Percentiles rank a stretch among this genome's conserved stretches.
phyloP scores from a whole-genome alignment of 1,284 basidiomycete species.

The Ceraceosorus bombacis region DNA sequence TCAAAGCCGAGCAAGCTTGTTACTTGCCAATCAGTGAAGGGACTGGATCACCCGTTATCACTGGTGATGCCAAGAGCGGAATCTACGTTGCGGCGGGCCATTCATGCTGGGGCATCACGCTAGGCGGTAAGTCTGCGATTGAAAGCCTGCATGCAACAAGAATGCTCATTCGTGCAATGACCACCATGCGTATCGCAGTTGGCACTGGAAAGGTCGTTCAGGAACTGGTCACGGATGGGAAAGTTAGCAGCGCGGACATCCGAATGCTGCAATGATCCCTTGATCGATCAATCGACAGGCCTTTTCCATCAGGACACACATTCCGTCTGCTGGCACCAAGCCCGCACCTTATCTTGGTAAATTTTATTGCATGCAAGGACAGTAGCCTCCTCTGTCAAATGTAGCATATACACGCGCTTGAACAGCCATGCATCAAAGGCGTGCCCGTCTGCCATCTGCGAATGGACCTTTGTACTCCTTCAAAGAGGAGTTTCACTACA shows the following conservation, averaged over 20 bases:
- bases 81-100: conserved; percentile 53
- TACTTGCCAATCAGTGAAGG: conserved; percentile 55
- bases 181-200: conserved; percentile 32
- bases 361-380: too few species aligned
- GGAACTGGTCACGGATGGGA: conserved; percentile 55
- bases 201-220: conserved; percentile 55
- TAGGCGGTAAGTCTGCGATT: conserved; percentile 15
- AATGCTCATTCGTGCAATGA: conserved; percentile 13
- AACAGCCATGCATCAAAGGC: too few species aligned
- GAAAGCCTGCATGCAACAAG: not conserved
- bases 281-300: conserved; percentile 2
- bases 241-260: conserved; percentile 54
- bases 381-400: too few species aligned
- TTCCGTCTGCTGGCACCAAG: too few species aligned
- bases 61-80: conserved; percentile 51
- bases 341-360: too few species aligned
- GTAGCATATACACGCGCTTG: not conserved
- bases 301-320: too few species aligned
- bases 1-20: conserved; percentile 54
- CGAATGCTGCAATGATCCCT: conserved; percentile 49
- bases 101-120: conserved; percentile 52
- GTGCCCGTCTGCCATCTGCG: not conserved
- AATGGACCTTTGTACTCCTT: not conserved
- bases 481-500: not conserved
- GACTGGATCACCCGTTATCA: conserved; percentile 53